These are phyloP conservation scores for Linum trigynum DNA, from an alignment of 345 rosid species.

Conservation along the genomic window DNA sequence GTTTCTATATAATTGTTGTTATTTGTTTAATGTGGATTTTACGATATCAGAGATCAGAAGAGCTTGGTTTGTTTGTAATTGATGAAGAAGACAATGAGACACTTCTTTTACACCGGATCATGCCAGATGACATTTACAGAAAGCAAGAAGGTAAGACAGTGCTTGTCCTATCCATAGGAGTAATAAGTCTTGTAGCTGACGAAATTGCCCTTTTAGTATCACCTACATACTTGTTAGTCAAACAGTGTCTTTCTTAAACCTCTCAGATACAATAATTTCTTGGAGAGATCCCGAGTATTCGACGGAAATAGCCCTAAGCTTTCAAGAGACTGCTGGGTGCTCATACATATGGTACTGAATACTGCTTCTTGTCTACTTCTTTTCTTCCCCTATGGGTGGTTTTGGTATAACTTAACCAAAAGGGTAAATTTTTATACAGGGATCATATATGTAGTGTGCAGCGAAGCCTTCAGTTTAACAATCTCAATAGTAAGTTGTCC, in stretches of 20 bases:
- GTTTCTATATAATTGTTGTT: neutral
- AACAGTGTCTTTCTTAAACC: conserved; percentile 6
- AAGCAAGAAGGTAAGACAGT: conserved; percentile 77
- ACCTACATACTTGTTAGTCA: neutral
- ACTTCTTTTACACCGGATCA: conserved; percentile 68
- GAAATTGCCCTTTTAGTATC: neutral
- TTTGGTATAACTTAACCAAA: neutral
- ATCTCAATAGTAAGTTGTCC: conserved; percentile 60
- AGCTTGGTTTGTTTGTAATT: conserved; percentile 58
- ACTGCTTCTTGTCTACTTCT: conserved; percentile 5
- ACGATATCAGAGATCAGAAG: conserved; percentile 60
- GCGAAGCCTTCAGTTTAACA: conserved; percentile 72
- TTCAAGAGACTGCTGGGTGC: conserved; percentile 92
- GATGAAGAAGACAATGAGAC: conserved; percentile 84
- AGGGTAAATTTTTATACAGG: conserved; percentile 30
- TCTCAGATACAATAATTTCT: conserved; percentile 84
- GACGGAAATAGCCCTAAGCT: conserved; percentile 91
- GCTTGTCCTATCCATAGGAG: neutral
- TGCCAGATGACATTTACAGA: conserved; percentile 68
- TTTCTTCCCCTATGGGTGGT: neutral
- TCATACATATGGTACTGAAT: conserved; percentile 66
- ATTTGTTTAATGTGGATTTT: conserved; percentile 16
- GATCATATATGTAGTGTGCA: conserved; percentile 79
- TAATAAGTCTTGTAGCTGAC: neutral
- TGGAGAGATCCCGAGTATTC: conserved; percentile 93